phyloP scores from a whole-genome alignment of 495 filamentous ascomycete genomes.

The Tuber magnatum region DNA sequence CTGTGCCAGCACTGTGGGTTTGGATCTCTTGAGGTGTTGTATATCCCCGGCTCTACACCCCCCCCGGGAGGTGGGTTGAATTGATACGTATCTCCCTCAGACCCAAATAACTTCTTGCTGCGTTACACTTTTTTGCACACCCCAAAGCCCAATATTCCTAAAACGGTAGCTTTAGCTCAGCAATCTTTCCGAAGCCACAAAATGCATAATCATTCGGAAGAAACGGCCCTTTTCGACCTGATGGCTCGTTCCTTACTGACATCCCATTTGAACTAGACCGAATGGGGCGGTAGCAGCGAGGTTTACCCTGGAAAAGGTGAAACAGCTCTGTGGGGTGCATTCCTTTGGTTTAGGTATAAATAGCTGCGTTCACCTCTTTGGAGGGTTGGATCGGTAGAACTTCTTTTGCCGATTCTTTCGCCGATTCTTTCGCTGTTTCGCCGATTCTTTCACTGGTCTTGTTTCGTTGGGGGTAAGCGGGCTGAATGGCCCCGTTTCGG shows the following conservation, averaged over 20 bases:
- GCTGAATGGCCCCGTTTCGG: background rate
- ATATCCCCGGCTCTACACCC: no score
- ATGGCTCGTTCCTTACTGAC: background rate
- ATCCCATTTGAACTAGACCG: background rate
- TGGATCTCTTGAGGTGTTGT: no score
- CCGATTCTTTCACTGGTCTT: no score
- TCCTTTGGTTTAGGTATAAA: background rate
- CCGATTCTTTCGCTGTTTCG: no score
- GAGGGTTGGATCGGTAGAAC: background rate
- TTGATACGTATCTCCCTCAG: background rate
- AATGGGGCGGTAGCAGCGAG: background rate
- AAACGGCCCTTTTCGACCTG: background rate
- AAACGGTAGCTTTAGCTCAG: background rate
- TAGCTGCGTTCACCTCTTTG: background rate
- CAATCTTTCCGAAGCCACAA: background rate
- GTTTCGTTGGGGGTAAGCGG: no score
- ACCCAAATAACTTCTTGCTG: background rate
- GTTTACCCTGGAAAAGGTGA: background rate
- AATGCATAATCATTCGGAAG: background rate
- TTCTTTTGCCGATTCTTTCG: background rate
- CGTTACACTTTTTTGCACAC: background rate
- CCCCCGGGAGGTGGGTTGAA: background rate
- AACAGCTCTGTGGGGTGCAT: background rate
- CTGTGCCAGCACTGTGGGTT: background rate
- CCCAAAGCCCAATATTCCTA: background rate